Evolutionary conservation across 805 yeast genomes (phyloP), one percentile per base, ranked within the genome.

Genomic region (Wickerhamomyces strasburgensis): DNA sequence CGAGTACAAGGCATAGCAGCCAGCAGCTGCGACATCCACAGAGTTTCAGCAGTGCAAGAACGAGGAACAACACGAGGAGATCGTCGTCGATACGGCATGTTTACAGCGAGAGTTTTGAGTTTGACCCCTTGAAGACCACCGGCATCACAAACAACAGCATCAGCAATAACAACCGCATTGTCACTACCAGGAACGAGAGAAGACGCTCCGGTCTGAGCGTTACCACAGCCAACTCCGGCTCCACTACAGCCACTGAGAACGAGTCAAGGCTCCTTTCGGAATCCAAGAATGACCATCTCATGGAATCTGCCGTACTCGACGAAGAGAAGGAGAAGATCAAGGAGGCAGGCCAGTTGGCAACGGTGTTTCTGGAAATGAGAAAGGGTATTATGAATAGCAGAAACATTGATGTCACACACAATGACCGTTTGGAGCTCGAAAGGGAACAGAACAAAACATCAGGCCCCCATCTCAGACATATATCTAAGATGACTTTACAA

Each of bases 291-390:
- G 33, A 38, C 36, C 4, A 34, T 36, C 13, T 26, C 23, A 14
- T 39, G 32, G 17, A 17, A 28, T 10, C 9, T 28, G 27, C 5
- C 19, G 16, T 11, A 17, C 19, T 19, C 21, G 35, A 39, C 6
- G 32, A 44, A 27, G 44, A 47, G 9, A 29, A 40, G 38, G 47
- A 43, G 15, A 42, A 31, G 14, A 19, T 44, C 11, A 49, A 48
- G 29, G 65, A 65, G 33, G 62, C 65, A 2, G 58, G 60, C 1
- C 68, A 68, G 41, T 46, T 73, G 23, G 59, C 73, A 0, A 43
- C 59, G 11, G 52, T 68, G 6, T 56, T 70, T 15, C 41, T 72
- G 6, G 73, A 69, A 38, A 59, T 71, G 30, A 52, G 75, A 19
- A 62, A 58, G 35, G 56, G 64, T 4, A 53, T 74, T 31, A 61